Evolutionary conservation across 1,139 yeast species (phyloP).

Genomic region (Candida sanyaensis): DNA sequence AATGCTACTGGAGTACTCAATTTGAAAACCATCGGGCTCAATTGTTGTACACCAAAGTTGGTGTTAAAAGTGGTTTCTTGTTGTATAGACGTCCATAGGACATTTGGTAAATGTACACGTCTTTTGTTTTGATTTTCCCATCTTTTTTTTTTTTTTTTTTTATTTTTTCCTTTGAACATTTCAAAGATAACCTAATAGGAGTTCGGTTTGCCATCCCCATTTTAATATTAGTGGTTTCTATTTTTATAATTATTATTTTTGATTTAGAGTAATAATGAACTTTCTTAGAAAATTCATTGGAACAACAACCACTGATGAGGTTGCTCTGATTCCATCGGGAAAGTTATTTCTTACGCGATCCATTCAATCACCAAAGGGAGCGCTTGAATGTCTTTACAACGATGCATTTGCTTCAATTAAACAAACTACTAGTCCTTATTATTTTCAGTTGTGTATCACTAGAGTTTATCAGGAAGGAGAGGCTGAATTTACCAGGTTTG

Average conservation of each 20-base stretch:
- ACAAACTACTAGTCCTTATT: conserved; percentile 63
- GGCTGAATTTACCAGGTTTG: conserved; percentile 42
- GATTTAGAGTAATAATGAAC: conserved; percentile 56
- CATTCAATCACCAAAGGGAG: conserved; percentile 83
- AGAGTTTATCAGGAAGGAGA: conserved; percentile 72
- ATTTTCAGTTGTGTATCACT: conserved; percentile 71
- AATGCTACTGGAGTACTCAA: conserved; percentile 60
- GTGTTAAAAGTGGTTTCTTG: conserved; percentile 45
- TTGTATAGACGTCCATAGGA: conserved; percentile 23
- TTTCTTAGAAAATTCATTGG: conserved; percentile 72
- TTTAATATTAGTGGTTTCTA: no score
- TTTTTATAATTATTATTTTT: not conserved
- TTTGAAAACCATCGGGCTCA: conserved; percentile 61
- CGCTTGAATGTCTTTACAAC: conserved; percentile 76
- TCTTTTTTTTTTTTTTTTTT: no score
- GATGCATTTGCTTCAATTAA: conserved; percentile 79
- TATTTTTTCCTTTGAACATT: not conserved
- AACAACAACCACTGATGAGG: conserved; percentile 61
- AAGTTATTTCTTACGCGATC: conserved; percentile 73
- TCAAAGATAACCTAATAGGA: no score
- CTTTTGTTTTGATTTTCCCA: not conserved
- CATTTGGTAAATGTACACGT: conserved; percentile 1
- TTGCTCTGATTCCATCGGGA: conserved; percentile 77
- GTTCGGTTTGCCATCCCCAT: not conserved
- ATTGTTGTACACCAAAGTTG: conserved; percentile 56